Evolutionary conservation across 768 basidiomycete genomes (phyloP).

Genomic region (Royoungia palumana): DNA sequence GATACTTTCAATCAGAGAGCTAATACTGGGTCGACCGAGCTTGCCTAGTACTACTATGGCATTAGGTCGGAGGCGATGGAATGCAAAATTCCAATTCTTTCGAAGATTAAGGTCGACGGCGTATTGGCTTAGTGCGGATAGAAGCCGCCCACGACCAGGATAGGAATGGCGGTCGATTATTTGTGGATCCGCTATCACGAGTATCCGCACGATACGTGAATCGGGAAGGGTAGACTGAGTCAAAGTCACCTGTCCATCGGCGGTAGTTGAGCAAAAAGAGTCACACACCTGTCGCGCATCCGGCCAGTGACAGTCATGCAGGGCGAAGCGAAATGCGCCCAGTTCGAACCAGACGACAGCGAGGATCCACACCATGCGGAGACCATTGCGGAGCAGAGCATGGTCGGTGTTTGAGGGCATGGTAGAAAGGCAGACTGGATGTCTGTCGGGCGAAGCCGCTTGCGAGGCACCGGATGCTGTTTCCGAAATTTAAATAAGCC

Average conservation of each 20-base stretch:
- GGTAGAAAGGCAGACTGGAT: not conserved
- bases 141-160: constrained; percentile 50
- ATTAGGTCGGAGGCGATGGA: constrained; percentile 55
- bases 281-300: constrained; percentile 35
- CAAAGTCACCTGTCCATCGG: not conserved
- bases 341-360: constrained; percentile 71
- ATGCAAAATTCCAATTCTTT: constrained; percentile 76
- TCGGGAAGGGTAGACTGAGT: constrained; percentile 17
- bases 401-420: not conserved
- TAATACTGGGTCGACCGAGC: not conserved
- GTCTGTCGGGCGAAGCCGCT: constrained; percentile 6
- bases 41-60: constrained; percentile 74
- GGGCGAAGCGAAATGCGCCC: constrained; percentile 48
- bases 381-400: constrained; percentile 28
- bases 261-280: not conserved
- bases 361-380: constrained; percentile 60
- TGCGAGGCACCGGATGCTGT: no score
- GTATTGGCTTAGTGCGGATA: constrained; percentile 58
- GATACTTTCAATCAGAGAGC: not conserved
- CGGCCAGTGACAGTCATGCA: constrained; percentile 59
- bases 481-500: not conserved
- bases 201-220: constrained; percentile 34
- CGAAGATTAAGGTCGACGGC: constrained; percentile 80
- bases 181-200: constrained; percentile 89
- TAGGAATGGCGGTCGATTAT: constrained; percentile 76